These are phyloP conservation scores for Saccharomycopsis olivae DNA, from an alignment of 805 yeast genomes.

Conservation along the genomic window DNA sequence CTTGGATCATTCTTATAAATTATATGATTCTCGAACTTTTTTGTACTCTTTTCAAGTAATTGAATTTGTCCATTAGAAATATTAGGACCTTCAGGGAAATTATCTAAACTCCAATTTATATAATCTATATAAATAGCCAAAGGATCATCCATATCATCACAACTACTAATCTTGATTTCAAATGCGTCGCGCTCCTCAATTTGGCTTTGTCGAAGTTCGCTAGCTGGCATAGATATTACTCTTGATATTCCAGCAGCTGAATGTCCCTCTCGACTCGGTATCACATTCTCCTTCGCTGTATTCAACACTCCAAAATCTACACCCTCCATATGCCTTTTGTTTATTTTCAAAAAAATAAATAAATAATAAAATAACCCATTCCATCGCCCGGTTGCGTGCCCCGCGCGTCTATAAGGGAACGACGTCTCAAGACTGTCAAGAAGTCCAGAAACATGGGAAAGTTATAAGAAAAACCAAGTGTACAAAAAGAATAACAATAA, in stretches of 20 bases:
- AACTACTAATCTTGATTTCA: constrained; percentile 38
- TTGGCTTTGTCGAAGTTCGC: constrained; percentile 23
- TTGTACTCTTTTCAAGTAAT: constrained; percentile 62
- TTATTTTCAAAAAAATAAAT: no score
- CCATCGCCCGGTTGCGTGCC: no score
- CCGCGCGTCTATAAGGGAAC: no score
- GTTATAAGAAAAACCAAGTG: no score
- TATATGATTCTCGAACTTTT: constrained; percentile 48
- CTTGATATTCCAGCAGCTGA: constrained; percentile 48
- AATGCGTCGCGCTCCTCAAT: constrained; percentile 31
- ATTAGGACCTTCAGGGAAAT: constrained; percentile 49
- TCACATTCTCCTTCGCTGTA: constrained; percentile 66
- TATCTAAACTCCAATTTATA: constrained; percentile 57
- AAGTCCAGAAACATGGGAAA: no score
- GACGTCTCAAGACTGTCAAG: no score
- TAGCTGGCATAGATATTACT: constrained; percentile 26
- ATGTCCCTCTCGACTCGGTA: constrained; percentile 56
- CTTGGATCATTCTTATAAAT: constrained; percentile 78
- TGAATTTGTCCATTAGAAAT: constrained; percentile 55
- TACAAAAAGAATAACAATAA: no score
- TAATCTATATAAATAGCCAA: constrained; percentile 66
- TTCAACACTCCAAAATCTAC: constrained; percentile 38
- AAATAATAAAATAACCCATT: no score
- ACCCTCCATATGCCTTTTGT: no score
- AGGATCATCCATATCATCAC: constrained; percentile 75